Base-by-base conservation (phyloP, 805 yeast genomes). In the Candida manassasensis region DNA sequence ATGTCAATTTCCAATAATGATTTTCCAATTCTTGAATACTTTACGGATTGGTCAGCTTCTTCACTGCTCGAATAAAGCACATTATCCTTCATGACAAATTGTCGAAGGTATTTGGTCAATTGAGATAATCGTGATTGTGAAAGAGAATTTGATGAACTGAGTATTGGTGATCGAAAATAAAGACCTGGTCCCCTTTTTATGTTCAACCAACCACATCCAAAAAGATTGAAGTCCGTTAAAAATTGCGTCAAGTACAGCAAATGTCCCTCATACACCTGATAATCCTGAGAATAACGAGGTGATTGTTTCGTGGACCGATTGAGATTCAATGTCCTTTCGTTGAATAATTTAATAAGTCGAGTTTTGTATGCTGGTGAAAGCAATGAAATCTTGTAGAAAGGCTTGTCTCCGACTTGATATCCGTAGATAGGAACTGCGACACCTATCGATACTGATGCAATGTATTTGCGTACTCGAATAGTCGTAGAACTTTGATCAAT, bases 351-450 rank as follows among this genome's bases (percentile, higher is more conserved):
- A 3, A 81, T 63, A 4, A 87, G 55, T 36, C 84, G 67, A 3
- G 73, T 61, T 13, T 67, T 59, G 45, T 77, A 75, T 4, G 73
- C 52, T 0, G 95, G 93, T 40, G 79, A 77, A 8, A 81, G 50
- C 9, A 88, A 51, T 32, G 77, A 72, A 2, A 93, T 73, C 55
- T 87, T 88, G 47, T 84, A 73, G 49, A 75, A 83, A 1, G 73
- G 59, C n/a, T 64, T 47, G 61, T 77, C 73, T 0, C 87, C 87
- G 2, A 75, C 67, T 44, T 77, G 77, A 53, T 73, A 90, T 0
- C 97, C 97, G 53, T 93, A 93, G 32, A 89, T 81, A 0, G 94
- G 90, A 0, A 75, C 67, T 0, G 82, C 96, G 42, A 78, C 77
- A 35, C 94, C 83, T 0, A 85, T 40, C 0, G 79, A 67, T 0